These are phyloP conservation scores for Collariella sp. DNA, from an alignment of 495 filamentous ascomycete species.

Conservation along the genomic window DNA sequence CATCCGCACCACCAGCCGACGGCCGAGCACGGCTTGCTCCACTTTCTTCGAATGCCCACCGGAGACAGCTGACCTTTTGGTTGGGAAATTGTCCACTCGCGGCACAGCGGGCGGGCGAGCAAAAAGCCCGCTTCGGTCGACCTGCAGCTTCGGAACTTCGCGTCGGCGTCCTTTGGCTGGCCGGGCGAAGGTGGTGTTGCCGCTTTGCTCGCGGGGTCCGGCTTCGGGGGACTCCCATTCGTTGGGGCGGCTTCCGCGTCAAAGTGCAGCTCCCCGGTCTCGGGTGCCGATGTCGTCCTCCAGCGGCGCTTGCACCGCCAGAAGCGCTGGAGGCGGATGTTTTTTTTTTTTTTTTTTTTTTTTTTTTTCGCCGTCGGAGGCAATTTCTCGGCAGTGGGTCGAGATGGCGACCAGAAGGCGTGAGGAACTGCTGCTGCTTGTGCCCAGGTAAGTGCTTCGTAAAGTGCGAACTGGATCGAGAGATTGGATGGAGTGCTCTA, in stretches of 20 bases:
- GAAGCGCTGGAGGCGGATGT: too few species aligned
- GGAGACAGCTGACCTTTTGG: neutral
- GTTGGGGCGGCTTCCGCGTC: neutral
- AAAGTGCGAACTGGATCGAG: too few species aligned
- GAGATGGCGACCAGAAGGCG: too few species aligned
- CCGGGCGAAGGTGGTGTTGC: neutral
- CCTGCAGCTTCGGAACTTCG: conserved; percentile 11
- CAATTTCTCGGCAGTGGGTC: too few species aligned
- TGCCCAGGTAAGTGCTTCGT: too few species aligned
- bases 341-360: too few species aligned
- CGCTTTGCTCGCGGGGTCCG: neutral
- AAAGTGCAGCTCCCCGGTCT: neutral
- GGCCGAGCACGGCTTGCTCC: conserved; percentile 4
- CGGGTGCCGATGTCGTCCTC: neutral
- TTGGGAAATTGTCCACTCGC: neutral
- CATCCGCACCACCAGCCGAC: conserved; percentile 6
- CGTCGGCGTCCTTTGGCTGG: neutral
- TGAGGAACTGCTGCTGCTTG: too few species aligned
- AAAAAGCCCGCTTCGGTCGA: conserved; percentile 12
- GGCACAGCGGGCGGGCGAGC: neutral
- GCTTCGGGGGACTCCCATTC: neutral
- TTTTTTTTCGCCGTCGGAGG: too few species aligned
- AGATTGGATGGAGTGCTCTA: too few species aligned
- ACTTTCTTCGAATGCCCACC: conserved; percentile 6
- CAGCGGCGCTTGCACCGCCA: too few species aligned